Evolutionary conservation across 768 basidiomycete species (phyloP).

Genomic region (Phaeolepiota aurea): DNA sequence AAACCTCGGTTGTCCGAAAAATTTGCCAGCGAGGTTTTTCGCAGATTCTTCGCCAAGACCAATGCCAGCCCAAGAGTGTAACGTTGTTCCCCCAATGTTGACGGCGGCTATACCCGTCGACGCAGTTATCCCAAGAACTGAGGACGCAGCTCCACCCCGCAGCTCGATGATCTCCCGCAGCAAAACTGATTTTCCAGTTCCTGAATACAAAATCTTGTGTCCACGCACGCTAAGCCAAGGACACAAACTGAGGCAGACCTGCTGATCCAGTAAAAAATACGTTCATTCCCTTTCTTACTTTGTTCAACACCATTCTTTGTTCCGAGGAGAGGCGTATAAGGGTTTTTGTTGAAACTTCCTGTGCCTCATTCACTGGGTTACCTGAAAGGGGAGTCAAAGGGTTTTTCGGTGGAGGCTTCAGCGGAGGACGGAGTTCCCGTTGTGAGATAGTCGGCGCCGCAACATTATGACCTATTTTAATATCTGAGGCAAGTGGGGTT

Average conservation of each 20-base stretch:
- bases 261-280: slow-evolving; percentile 88
- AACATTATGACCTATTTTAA: too few relatives aligned
- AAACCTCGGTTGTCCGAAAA: slow-evolving; percentile 31
- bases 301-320: slow-evolving; percentile 38
- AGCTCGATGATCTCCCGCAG: slow-evolving; percentile 63
- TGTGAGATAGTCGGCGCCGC: too few relatives aligned
- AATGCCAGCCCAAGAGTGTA: slow-evolving; percentile 81
- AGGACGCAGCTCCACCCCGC: slow-evolving; percentile 20
- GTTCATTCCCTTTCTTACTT: slow-evolving; percentile 51
- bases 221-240: background rate
- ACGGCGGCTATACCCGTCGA: slow-evolving; percentile 75
- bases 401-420: too few relatives aligned
- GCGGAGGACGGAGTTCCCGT: too few relatives aligned
- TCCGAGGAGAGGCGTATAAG: slow-evolving; percentile 52
- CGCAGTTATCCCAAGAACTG: slow-evolving; percentile 65
- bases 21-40: slow-evolving; percentile 45
- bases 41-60: slow-evolving; percentile 58
- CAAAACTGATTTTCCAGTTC: slow-evolving; percentile 81
- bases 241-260: slow-evolving; percentile 27
- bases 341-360: too few relatives aligned
- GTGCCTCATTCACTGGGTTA: too few relatives aligned
- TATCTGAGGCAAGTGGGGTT: too few relatives aligned
- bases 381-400: too few relatives aligned
- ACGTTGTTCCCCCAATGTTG: slow-evolving; percentile 74
- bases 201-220: slow-evolving; percentile 21